Conservation (phyloP, 148 eudicot genomes). For the Chenopodium album region DNA sequence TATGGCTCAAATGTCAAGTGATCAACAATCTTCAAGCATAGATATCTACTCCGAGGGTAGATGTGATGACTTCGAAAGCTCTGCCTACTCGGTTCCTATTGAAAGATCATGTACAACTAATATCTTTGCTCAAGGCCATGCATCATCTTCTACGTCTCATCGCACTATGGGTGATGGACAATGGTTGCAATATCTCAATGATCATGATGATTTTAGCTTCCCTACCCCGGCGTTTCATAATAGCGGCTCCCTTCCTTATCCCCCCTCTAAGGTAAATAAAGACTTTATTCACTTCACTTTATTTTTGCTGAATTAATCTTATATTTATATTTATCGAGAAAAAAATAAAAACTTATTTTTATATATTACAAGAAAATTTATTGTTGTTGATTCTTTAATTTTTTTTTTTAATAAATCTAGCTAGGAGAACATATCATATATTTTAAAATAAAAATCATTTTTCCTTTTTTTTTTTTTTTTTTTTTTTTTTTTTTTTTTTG, state of each 20-base stretch:
- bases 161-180: constrained; percentile 32
- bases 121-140: constrained; percentile 20
- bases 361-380: too few relatives aligned
- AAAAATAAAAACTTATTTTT: too few relatives aligned
- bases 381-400: too few relatives aligned
- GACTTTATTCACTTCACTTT: too few relatives aligned
- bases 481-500: too few relatives aligned
- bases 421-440: too few relatives aligned
- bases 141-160: constrained; percentile 20
- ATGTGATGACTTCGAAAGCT: constrained; percentile 48
- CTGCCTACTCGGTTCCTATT: constrained; percentile 37
- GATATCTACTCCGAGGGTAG: constrained; percentile 54
- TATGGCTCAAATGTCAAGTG: constrained; percentile 40
- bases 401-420: too few relatives aligned
- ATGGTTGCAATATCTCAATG: constrained; percentile 58
- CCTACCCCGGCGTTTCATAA: constrained; percentile 40
- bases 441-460: too few relatives aligned
- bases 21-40: constrained; percentile 54
- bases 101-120: constrained; percentile 32
- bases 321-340: too few relatives aligned
- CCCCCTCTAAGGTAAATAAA: constrained; percentile 64
- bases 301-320: too few relatives aligned
- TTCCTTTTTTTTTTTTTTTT: too few relatives aligned
- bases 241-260: constrained; percentile 40
- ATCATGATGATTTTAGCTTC: constrained; percentile 48